These are phyloP conservation scores for Ogataea parapolymorpha DNA, from an alignment of 805 yeast species.

Conservation along the genomic window DNA sequence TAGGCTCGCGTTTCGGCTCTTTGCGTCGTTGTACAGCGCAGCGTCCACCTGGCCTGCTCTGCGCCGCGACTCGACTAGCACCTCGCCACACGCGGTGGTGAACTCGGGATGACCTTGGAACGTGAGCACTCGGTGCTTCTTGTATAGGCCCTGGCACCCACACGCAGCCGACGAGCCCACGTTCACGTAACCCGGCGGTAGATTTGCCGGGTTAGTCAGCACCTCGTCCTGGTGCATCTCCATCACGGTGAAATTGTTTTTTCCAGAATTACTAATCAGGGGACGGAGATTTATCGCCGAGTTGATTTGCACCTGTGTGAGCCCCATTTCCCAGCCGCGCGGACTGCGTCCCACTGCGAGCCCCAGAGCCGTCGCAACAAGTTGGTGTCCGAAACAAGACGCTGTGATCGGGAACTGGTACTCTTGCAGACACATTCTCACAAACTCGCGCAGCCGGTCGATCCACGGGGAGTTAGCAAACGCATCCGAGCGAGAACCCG, in stretches of 20 bases:
- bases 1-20: constrained; percentile 1
- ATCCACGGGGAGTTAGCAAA: constrained; percentile 45
- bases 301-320: constrained; percentile 47
- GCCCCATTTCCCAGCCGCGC: constrained; percentile 75
- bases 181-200: constrained; percentile 37
- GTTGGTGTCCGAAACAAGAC: constrained; percentile 88
- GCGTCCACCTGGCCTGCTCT: constrained; percentile 10
- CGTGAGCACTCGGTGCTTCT: constrained; percentile 51
- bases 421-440: constrained; percentile 19
- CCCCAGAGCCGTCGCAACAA: constrained; percentile 67
- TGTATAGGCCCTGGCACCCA: constrained; percentile 63
- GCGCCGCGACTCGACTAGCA: constrained; percentile 6
- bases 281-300: constrained; percentile 28
- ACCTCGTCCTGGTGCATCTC: constrained; percentile 59
- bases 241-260: constrained; percentile 35
- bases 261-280: constrained; percentile 12
- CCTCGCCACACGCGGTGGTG: constrained; percentile 32
- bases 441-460: constrained; percentile 36
- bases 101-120: constrained; percentile 95
- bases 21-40: constrained; percentile 6
- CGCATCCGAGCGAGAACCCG: constrained; percentile 53
- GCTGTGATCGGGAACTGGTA: constrained; percentile 54
- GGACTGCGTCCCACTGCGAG: constrained; percentile 54
- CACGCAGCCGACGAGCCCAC: constrained; percentile 58
- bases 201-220: not conserved